Percentiles rank a stretch among this genome's conserved stretches.
phyloP scores from a whole-genome alignment of 139 green algal species.

The Picochlorum sp. region DNA sequence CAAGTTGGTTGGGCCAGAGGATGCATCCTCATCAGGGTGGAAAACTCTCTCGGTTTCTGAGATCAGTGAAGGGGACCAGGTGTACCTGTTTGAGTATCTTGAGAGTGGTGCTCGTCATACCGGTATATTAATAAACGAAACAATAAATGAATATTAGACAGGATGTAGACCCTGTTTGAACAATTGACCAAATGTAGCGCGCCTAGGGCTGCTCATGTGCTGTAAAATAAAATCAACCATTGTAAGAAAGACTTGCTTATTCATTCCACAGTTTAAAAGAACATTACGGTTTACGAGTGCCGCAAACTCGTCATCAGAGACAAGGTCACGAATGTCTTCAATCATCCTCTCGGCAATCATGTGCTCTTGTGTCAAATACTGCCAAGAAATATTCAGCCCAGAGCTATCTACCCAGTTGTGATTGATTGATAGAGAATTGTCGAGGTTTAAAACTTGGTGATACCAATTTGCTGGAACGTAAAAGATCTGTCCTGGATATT shows the following conservation, averaged over 20 bases:
- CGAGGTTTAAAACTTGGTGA: conserved; percentile 71
- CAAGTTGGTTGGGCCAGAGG: conserved; percentile 51
- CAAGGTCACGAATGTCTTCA: conserved; percentile 50
- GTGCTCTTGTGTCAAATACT: conserved; percentile 36
- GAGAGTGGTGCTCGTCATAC: conserved; percentile 63
- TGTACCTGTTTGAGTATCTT: conserved; percentile 47
- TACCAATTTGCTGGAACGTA: conserved; percentile 91
- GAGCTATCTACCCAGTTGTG: conserved; percentile 76
- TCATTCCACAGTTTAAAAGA: conserved; percentile 45
- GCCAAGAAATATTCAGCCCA: conserved; percentile 49
- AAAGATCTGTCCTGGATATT: conserved; percentile 66
- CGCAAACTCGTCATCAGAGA: conserved; percentile 50
- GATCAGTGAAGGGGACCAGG: conserved; percentile 47
- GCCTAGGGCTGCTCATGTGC: not conserved
- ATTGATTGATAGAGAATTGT: conserved; percentile 69
- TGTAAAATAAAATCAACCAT: not conserved
- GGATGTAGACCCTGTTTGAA: not conserved
- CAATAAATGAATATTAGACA: conserved; percentile 52
- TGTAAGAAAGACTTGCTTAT: conserved; percentile 16
- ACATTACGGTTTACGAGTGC: conserved; percentile 59
- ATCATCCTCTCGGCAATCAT: conserved; percentile 41
- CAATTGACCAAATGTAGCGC: not conserved
- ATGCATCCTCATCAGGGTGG: conserved; percentile 15
- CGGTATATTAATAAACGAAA: conserved; percentile 69
- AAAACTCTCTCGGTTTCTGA: conserved; percentile 55